Base-by-base conservation (phyloP, 805 yeast genomes). In the Metschnikowia borealis region DNA sequence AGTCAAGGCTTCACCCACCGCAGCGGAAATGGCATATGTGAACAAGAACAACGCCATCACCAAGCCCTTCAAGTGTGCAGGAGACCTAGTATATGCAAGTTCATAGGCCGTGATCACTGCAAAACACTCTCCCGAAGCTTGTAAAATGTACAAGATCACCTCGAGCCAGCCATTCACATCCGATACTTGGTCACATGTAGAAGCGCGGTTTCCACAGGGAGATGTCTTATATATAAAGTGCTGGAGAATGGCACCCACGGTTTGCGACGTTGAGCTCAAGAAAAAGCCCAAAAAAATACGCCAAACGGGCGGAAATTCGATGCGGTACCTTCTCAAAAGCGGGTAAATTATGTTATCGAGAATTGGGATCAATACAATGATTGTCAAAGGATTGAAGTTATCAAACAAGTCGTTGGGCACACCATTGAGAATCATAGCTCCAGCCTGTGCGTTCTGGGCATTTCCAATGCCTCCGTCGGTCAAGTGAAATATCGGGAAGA, bases 401-500 rank as follows among this genome's bases (percentile, higher is more conserved):
- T 68, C 73, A 66, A 78, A 76, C 57, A 79, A 71, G 68, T 80
- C 83, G 58, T 79, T 79, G 52, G 83, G 83, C 56, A 80, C 80
- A 43, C 81, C 80, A 31, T 75, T 65, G 31, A 77, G 67, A 10
- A 72, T 62, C 83, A 79, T 77, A 31, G 80, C 71, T 53, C 80
- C 81, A 44, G 82, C 81, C 62, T 78, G 82, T 3, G 81, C 75
- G 51, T 73, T 77, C 59, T 74, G 79, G 54, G 66, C 62, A 38
- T 75, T 65, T 31, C 80, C 80, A 57, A 78, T 67, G 54, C 82
- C 82, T 51, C 74, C 66, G 60, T 78, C 81, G 52, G 75, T 74
- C 65, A 67, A 58, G 53, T 64, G 62, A 57, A 63, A 70, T 33
- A 69, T 61, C 42, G 69, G 65, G 59, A 63, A 78, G 63, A 70